Evolutionary conservation across 2,329 filamentous ascomycete genomes (phyloP).

Genomic region (Aspergillus puulaauensis): DNA sequence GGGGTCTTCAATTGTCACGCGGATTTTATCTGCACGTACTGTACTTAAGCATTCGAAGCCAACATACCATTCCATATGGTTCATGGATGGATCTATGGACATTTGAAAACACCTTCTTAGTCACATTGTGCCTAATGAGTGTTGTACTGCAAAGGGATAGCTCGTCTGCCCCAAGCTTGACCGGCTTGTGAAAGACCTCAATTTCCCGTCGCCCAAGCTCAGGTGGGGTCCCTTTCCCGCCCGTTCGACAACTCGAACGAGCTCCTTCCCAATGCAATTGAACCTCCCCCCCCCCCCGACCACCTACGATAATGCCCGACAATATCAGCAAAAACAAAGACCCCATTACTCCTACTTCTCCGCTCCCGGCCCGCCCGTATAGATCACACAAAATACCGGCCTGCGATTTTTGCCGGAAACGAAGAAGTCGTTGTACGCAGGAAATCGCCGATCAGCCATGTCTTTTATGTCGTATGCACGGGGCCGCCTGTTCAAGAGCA

Average conservation of each 20-base stretch:
- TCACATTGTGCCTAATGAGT: no score
- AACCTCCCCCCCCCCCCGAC: background rate
- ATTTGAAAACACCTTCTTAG: no score
- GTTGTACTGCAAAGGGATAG: no score
- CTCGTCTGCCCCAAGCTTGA: no score
- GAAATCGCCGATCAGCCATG: conserved; percentile 8
- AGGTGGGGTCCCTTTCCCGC: background rate
- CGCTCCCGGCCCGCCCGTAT: conserved; percentile 1
- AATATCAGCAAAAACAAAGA: background rate
- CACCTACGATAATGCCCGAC: background rate
- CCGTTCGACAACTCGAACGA: background rate
- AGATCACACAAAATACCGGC: conserved; percentile 5
- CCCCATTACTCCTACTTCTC: background rate
- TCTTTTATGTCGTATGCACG: conserved; percentile 8
- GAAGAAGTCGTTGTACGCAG: conserved; percentile 9
- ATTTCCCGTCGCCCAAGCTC: no score
- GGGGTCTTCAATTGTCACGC: no score
- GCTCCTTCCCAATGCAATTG: no score
- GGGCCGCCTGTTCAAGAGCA: background rate
- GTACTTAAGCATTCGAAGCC: no score
- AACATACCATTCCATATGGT: no score
- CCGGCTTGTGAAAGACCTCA: no score
- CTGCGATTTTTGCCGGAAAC: conserved; percentile 7
- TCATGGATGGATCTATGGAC: no score
- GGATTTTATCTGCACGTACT: no score